Evolutionary conservation across 1,284 basidiomycete genomes (phyloP).

Genomic region (Tilletiopsis washingtonensis): DNA sequence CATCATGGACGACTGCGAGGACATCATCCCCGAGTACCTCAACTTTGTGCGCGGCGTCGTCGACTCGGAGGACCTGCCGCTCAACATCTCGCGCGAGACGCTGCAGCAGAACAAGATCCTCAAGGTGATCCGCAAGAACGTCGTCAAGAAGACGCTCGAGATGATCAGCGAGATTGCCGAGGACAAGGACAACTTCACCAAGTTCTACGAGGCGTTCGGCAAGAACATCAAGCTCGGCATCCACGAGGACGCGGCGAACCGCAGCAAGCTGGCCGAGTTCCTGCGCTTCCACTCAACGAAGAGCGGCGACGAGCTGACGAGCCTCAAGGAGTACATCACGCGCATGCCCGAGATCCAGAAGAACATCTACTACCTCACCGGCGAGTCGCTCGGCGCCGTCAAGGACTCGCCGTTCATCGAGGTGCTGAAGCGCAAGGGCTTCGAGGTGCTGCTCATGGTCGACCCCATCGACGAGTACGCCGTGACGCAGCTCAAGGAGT

Average conservation of each 20-base stretch:
- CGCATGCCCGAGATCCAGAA: conserved; percentile 99
- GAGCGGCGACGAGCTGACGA: conserved; percentile 81
- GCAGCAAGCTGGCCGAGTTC: conserved; percentile 98
- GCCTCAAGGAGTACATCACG: conserved; percentile 99
- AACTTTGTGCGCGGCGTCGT: conserved; percentile 95
- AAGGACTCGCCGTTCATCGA: conserved; percentile 98
- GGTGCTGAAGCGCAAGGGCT: conserved; percentile 99
- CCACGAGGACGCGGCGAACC: conserved; percentile 98
- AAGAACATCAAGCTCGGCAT: conserved; percentile 69
- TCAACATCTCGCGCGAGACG: conserved; percentile 99
- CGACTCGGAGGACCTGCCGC: conserved; percentile 98
- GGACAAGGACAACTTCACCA: conserved; percentile 98
- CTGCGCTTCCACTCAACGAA: conserved; percentile 98
- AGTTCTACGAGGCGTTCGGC: conserved; percentile 82
- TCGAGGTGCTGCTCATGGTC: conserved; percentile 89
- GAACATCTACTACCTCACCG: conserved; percentile 92
- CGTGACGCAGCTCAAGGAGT: conserved; percentile 96
- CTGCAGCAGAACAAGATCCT: conserved; percentile 99
- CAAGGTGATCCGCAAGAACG: conserved; percentile 79
- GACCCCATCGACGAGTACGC: conserved; percentile 61
- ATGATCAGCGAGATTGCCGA: conserved; percentile 92
- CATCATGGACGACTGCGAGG: conserved; percentile 99
- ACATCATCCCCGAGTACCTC: conserved; percentile 98
- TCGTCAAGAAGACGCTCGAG: conserved; percentile 97
- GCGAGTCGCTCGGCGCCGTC: conserved; percentile 86